Base-by-base conservation (phyloP, 1,284 basidiomycete genomes). In the Gymnopus androsaceus region DNA sequence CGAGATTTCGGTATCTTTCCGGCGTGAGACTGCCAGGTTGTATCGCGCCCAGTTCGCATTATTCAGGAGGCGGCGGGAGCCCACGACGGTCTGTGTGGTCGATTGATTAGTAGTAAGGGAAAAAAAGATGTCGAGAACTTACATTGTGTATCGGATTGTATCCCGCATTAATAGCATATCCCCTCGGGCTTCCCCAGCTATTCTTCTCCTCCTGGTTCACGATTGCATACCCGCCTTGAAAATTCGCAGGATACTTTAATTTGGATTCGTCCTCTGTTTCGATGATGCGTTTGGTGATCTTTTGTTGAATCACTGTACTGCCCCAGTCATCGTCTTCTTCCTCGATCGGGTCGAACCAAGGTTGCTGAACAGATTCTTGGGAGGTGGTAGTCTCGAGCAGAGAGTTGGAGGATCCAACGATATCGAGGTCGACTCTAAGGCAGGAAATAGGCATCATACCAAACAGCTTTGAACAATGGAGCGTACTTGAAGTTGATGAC, bases 321-420 rank as follows among this genome's bases (percentile, higher is more conserved):
- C 83, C 82, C 83, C 84, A 86, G 61, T 85, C 84, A 11, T 85
- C 84, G 8, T 84, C 83, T 56, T 84, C n/a, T n/a, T n/a, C n/a
- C n/a, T n/a, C n/a, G n/a, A n/a, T n/a, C n/a, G n/a, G n/a, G n/a
- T n/a, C 76, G 58, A 79, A 75, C 86, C 85, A 88, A 14, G 77
- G 76, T 47, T 78, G 73, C 15, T 69, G 64, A 31, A 79, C 71
- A 33, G 75, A 67, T 64, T 87, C 83, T 61, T 79, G 76, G 4
- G 67, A 66, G 2, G 79, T 77, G 17, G 73, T 75, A 12, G 79
- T 81, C 55, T 74, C 74, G 48, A 83, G 72, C 15, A 88, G 67
- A n/a, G 83, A 81, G 70, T 88, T 89, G 12, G 74, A 66, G 12
- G 67, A 68, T 3, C 85, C 85, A 4, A 70, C 81, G 50, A 88